These are phyloP conservation scores for Candida suzukii DNA, from an alignment of 805 yeast genomes.

Conservation along the genomic window DNA sequence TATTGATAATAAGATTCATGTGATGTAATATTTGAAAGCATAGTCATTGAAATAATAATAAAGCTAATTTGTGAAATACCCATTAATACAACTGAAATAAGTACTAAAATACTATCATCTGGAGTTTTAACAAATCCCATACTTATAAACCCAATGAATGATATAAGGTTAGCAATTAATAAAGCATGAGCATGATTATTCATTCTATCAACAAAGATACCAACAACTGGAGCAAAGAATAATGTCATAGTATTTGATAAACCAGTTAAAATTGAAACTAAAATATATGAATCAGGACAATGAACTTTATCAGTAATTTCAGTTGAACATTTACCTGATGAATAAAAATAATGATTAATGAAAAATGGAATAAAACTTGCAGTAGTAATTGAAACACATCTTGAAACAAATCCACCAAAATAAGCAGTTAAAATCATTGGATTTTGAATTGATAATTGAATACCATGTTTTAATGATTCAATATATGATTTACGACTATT, in stretches of 20 bases:
- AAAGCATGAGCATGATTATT: constrained; percentile 25
- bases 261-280: constrained; percentile 65
- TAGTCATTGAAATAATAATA: constrained; percentile 57
- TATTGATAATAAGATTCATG: constrained; percentile 36
- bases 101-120: constrained; percentile 24
- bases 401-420: constrained; percentile 53
- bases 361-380: constrained; percentile 58
- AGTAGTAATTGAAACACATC: constrained; percentile 53
- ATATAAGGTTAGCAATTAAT: constrained; percentile 32
- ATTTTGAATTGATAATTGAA: constrained; percentile 37
- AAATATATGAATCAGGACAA: constrained; percentile 58
- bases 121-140: constrained; percentile 28
- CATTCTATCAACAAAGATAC: constrained; percentile 43
- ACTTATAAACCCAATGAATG: constrained; percentile 36
- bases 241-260: constrained; percentile 53
- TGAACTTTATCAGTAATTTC: constrained; percentile 26
- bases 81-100: constrained; percentile 36
- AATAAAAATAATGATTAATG: constrained; percentile 49
- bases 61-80: constrained; percentile 60
- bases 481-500: constrained; percentile 24
- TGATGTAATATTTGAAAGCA: constrained; percentile 30
- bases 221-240: constrained; percentile 59
- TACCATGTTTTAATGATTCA: constrained; percentile 38
- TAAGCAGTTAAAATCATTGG: constrained; percentile 48
- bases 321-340: constrained; percentile 41